phyloP scores from a whole-genome alignment of 805 yeast genomes.

The Teunomyces lycoperdinae region DNA sequence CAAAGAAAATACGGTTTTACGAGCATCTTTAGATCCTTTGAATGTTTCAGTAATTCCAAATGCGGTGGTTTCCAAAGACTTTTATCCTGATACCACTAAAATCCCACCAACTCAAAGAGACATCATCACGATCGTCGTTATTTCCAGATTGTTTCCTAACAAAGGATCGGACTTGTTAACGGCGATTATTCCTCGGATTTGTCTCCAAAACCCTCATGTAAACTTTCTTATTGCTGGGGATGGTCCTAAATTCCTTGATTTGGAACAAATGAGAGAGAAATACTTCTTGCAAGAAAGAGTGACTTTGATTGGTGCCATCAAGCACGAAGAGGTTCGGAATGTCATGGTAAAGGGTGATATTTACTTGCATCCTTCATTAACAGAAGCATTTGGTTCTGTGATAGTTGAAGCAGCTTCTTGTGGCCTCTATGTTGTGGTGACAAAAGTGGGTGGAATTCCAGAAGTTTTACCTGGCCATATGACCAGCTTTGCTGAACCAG shows the following conservation, averaged over 20 bases:
- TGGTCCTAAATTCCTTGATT: conserved; percentile 91
- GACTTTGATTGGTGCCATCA: conserved; percentile 76
- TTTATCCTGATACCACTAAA: conserved; percentile 43
- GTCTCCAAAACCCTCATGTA: conserved; percentile 59
- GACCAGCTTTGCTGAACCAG: conserved; percentile 89
- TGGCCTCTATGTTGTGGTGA: conserved; percentile 89
- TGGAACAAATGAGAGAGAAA: conserved; percentile 92
- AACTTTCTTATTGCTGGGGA: conserved; percentile 90
- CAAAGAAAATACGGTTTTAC: conserved; percentile 88
- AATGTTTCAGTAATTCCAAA: conserved; percentile 90
- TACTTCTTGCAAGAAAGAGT: conserved; percentile 85
- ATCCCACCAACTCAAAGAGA: conserved; percentile 14
- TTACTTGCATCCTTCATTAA: conserved; percentile 86
- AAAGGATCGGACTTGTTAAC: conserved; percentile 91
- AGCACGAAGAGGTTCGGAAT: conserved; percentile 90
- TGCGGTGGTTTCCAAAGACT: conserved; percentile 86
- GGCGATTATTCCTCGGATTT: conserved; percentile 81
- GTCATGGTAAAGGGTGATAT: conserved; percentile 93
- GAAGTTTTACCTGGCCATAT: conserved; percentile 91
- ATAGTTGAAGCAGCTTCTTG: conserved; percentile 97
- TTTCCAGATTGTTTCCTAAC: conserved; percentile 89
- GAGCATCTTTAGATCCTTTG: conserved; percentile 79
- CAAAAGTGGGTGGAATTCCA: conserved; percentile 96
- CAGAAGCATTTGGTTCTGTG: conserved; percentile 98
- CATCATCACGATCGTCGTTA: conserved; percentile 79